Evolutionary conservation across 208 protist genomes (phyloP).

Genomic region (Trypanosoma congolense): DNA sequence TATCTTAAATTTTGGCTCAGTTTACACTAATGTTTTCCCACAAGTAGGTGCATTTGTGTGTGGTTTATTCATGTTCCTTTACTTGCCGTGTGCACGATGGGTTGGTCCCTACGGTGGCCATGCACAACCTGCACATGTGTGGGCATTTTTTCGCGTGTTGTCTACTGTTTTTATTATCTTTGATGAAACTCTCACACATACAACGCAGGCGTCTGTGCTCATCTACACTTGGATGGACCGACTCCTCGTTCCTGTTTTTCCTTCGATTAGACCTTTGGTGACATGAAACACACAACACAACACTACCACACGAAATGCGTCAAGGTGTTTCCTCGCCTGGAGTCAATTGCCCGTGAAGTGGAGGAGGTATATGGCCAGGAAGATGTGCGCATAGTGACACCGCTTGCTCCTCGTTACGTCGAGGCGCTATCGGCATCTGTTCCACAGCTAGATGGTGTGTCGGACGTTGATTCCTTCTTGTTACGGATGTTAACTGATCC

Average conservation of each 20-base stretch:
- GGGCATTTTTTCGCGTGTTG: too few species aligned
- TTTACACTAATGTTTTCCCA: too few species aligned
- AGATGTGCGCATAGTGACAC: constrained; percentile 31
- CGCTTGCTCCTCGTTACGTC: constrained; percentile 19
- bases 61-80: too few species aligned
- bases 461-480: constrained; percentile 40
- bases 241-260: background rate
- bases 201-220: background rate
- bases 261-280: background rate
- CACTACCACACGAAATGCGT: constrained; percentile 2
- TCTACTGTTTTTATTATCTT: too few species aligned
- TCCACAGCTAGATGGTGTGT: constrained; percentile 26
- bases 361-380: constrained; percentile 5
- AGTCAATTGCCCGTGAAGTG: constrained; percentile 34
- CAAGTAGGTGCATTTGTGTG: too few species aligned
- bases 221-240: background rate
- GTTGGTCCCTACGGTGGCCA: too few species aligned
- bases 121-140: too few species aligned
- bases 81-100: too few species aligned
- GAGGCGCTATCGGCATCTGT: constrained; percentile 25
- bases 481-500: constrained; percentile 18
- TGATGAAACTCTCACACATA: too few species aligned
- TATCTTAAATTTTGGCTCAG: too few species aligned
- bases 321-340: constrained; percentile 2
- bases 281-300: constrained; percentile 22